Conservation (phyloP, 2,329 filamentous ascomycete species). For the Colletotrichum tabaci region DNA sequence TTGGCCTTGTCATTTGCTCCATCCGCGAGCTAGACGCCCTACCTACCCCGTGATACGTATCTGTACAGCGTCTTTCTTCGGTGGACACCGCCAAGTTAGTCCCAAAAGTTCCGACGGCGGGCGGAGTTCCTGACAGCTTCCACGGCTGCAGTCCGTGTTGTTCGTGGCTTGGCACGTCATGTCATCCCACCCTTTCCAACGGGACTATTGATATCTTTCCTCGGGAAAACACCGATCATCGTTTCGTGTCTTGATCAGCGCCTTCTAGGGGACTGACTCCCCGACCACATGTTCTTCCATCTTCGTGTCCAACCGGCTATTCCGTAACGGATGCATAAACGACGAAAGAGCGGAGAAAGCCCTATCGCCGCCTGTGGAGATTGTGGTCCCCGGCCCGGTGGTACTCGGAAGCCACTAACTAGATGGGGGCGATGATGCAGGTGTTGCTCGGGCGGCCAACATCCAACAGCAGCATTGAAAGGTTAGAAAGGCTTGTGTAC, state of each 20-base stretch:
- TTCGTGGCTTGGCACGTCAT: constrained; percentile 12
- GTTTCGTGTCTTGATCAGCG: background rate
- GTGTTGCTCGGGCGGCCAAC: background rate
- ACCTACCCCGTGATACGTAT: background rate
- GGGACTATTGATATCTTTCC: background rate
- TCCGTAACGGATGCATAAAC: too few relatives aligned
- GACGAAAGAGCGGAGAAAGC: background rate
- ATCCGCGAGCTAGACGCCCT: constrained; percentile 19
- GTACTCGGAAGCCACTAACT: constrained; percentile 19
- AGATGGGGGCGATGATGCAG: constrained; percentile 3
- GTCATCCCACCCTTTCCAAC: background rate
- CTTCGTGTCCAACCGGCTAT: too few relatives aligned
- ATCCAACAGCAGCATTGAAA: background rate
- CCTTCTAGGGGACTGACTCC: background rate
- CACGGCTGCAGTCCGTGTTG: background rate
- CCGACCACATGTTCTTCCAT: background rate
- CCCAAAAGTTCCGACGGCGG: constrained; percentile 27
- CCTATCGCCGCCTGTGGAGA: background rate
- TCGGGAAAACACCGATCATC: background rate
- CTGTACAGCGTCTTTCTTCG: background rate
- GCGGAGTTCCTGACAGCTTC: constrained; percentile 32
- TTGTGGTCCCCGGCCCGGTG: constrained; percentile 3
- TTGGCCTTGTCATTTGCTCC: constrained; percentile 35
- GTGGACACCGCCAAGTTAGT: constrained; percentile 29
- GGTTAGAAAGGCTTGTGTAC: background rate